These are phyloP conservation scores for Tylopilus orsonianus DNA, from an alignment of 1,284 basidiomycete genomes.

Conservation along the genomic window DNA sequence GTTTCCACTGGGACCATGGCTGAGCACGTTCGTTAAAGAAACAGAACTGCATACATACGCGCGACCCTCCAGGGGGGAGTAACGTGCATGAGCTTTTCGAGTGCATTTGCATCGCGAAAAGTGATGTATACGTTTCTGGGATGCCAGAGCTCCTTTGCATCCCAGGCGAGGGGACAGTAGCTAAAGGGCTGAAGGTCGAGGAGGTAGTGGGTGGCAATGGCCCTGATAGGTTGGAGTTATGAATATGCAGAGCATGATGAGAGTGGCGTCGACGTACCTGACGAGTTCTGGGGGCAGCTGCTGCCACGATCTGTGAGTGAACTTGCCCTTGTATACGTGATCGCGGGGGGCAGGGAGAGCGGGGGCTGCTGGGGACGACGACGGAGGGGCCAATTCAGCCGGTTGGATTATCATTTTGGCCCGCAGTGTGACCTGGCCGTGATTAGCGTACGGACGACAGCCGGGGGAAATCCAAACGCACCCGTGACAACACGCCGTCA, in stretches of 20 bases:
- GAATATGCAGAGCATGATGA: conserved; percentile 18
- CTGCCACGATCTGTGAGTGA: conserved; percentile 63
- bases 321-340: conserved; percentile 63
- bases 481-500: conserved; percentile 31
- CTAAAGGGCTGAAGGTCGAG: conserved; percentile 43
- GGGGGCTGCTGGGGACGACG: conserved; percentile 25
- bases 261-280: conserved; percentile 47
- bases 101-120: conserved; percentile 51
- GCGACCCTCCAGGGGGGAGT: conserved; percentile 42
- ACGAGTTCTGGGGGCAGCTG: conserved; percentile 69
- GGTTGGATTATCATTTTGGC: conserved; percentile 35
- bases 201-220: conserved; percentile 62
- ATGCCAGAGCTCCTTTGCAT: conserved; percentile 54
- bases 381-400: conserved; percentile 18
- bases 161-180: conserved; percentile 60
- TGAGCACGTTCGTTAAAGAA: conserved; percentile 13
- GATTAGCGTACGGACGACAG: conserved; percentile 39
- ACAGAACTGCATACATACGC: conserved; percentile 37
- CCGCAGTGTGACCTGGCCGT: conserved; percentile 39
- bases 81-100: conserved; percentile 63
- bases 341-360: conserved; percentile 22
- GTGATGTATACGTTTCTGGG: conserved; percentile 55
- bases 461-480: conserved; percentile 36
- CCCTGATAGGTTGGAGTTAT: conserved; percentile 38
- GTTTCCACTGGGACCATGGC: conserved; percentile 37